Conservation (phyloP, 345 rosid genomes). For the Eucalyptus grandis region DNA sequence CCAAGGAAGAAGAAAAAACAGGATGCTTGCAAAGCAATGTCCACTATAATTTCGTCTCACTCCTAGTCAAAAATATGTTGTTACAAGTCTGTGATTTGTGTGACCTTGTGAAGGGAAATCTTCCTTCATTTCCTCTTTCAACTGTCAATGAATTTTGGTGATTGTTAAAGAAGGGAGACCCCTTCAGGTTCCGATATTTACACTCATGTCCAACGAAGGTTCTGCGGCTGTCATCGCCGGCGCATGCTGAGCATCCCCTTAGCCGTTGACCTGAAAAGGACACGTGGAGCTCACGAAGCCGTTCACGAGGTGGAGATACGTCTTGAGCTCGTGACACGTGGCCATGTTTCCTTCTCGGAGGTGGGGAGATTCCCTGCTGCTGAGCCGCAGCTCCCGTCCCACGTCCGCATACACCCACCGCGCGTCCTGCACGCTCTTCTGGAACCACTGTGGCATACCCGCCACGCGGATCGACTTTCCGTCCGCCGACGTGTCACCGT, state of each 20-base stretch:
- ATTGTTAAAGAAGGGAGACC: background rate
- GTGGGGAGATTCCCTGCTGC: slow-evolving; percentile 32
- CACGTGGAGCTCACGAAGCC: slow-evolving; percentile 40
- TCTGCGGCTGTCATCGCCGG: background rate
- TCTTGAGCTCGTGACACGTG: slow-evolving; percentile 49
- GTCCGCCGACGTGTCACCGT: background rate
- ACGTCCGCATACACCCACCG: slow-evolving; percentile 48
- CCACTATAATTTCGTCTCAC: background rate
- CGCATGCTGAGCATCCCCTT: background rate
- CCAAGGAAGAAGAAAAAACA: background rate
- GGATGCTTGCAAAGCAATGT: background rate
- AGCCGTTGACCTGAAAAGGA: slow-evolving; percentile 29
- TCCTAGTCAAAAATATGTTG: background rate
- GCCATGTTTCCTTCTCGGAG: slow-evolving; percentile 13
- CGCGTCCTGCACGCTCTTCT: slow-evolving; percentile 19
- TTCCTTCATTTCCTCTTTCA: background rate
- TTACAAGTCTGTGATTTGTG: background rate
- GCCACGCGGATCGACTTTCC: background rate
- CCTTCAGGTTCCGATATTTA: background rate
- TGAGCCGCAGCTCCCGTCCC: slow-evolving; percentile 36
- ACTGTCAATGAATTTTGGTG: background rate
- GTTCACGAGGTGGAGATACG: slow-evolving; percentile 33
- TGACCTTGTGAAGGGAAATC: background rate
- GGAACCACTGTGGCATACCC: slow-evolving; percentile 26
- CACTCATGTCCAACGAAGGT: background rate